phyloP scores from a whole-genome alignment of 164 flowering plant genomes.

The Aristolochia californica region DNA sequence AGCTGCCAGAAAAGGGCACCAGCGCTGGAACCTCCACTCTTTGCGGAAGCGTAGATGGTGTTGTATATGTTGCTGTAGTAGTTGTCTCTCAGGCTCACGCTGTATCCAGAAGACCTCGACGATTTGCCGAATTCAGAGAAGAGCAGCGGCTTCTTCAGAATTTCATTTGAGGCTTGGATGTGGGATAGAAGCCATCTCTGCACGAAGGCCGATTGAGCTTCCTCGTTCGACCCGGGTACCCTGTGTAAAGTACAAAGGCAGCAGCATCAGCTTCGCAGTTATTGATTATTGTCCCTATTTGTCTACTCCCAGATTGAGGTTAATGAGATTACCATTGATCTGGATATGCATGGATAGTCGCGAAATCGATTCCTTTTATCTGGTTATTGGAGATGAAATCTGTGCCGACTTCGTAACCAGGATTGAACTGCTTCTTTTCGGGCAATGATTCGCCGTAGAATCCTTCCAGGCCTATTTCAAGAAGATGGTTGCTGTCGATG shows the following conservation, averaged over 20 bases:
- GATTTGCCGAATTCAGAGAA: conserved; percentile 46
- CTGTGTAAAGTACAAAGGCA: conserved; percentile 5
- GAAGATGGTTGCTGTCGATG: too few species aligned
- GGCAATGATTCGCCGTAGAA: conserved; percentile 29
- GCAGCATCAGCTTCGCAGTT: too few species aligned
- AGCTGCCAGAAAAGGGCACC: conserved; percentile 52
- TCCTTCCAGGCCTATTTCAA: too few species aligned
- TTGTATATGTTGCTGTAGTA: conserved; percentile 23
- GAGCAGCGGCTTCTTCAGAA: conserved; percentile 34
- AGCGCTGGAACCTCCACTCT: conserved; percentile 21
- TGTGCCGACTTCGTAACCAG: conserved; percentile 23
- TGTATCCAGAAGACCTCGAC: conserved; percentile 25
- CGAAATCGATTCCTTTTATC: conserved; percentile 17
- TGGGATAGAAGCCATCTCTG: conserved; percentile 32
- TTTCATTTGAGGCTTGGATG: conserved; percentile 24
- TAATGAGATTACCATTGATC: conserved; percentile 31
- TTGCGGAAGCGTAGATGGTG: conserved; percentile 24
- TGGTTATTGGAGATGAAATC: conserved; percentile 25
- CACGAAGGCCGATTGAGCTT: conserved; percentile 21
- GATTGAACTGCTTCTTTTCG: conserved; percentile 2
- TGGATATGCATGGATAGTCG: conserved; percentile 21
- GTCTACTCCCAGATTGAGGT: too few species aligned
- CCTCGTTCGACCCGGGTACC: conserved; percentile 16
- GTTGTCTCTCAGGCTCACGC: conserved; percentile 19
- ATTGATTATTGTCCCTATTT: too few species aligned